Conservation (phyloP, 345 rosid genomes). For the Pseudoturritis turrita region DNA sequence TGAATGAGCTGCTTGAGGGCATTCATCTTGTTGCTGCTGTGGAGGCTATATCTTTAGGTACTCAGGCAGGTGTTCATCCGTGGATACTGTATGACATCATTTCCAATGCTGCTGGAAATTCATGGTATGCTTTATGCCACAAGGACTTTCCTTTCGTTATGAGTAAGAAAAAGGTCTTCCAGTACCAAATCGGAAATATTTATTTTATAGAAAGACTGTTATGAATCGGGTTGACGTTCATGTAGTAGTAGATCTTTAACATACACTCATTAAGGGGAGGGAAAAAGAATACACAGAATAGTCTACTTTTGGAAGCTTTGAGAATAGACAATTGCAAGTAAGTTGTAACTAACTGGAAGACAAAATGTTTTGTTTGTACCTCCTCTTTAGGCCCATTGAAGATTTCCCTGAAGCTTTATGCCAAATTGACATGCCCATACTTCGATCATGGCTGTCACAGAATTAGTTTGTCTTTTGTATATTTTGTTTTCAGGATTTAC, state of each 20-base stretch:
- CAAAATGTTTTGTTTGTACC: background rate
- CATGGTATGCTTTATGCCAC: constrained; percentile 56
- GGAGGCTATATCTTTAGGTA: constrained; percentile 83
- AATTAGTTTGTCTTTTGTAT: background rate
- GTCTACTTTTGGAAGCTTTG: background rate
- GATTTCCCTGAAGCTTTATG: background rate
- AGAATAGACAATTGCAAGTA: constrained; percentile 3
- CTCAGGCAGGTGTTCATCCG: constrained; percentile 73
- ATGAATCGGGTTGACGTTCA: background rate
- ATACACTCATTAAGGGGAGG: background rate
- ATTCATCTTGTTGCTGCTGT: constrained; percentile 83
- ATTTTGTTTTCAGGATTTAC: constrained; percentile 59
- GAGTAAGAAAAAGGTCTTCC: background rate
- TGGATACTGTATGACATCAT: constrained; percentile 91
- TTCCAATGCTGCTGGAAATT: constrained; percentile 97
- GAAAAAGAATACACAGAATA: background rate
- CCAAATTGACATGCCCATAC: background rate
- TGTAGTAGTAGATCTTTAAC: background rate
- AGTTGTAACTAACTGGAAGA: background rate
- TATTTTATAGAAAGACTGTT: background rate
- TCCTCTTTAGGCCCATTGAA: background rate
- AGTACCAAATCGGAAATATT: background rate
- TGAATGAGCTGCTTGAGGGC: constrained; percentile 77
- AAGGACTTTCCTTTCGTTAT: background rate
- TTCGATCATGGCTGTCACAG: background rate